Conservation (phyloP, 1,284 basidiomycete genomes). For the Papiliotrema nemorosa region DNA sequence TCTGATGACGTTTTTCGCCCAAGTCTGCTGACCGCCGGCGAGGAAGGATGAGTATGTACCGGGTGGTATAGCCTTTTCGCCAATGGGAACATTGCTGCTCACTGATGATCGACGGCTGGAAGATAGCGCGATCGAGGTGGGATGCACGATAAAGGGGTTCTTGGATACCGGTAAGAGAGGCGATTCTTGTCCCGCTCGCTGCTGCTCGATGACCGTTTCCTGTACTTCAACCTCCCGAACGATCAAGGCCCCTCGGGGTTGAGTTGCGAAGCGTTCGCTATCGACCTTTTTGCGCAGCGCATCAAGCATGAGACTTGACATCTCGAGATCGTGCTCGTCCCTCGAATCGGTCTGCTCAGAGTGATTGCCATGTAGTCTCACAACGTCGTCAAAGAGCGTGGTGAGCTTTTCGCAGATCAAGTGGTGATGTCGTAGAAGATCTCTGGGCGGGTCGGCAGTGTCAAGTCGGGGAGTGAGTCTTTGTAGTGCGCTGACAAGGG, state of each 20-base stretch:
- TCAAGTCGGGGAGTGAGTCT: slow-evolving; percentile 5
- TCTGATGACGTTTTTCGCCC: slow-evolving; percentile 27
- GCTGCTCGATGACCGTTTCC: background rate
- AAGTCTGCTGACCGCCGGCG: slow-evolving; percentile 12
- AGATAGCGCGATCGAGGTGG: background rate
- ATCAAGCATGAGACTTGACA: slow-evolving; percentile 24
- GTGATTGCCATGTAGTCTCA: background rate
- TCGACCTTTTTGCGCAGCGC: slow-evolving; percentile 30
- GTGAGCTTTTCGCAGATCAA: background rate
- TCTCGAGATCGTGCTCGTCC: slow-evolving; percentile 21
- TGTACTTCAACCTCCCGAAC: background rate
- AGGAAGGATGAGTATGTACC: slow-evolving; percentile 3
- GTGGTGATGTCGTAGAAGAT: background rate
- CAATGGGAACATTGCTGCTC: background rate
- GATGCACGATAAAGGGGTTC: slow-evolving; percentile 5
- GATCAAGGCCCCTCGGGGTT: background rate
- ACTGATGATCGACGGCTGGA: background rate
- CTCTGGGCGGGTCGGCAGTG: background rate
- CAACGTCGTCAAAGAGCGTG: background rate
- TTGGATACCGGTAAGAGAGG: background rate
- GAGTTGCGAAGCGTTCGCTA: slow-evolving; percentile 10
- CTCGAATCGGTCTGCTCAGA: background rate
- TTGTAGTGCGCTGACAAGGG: slow-evolving; percentile 16
- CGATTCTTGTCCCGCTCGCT: background rate
- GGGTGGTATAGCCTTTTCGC: background rate